phyloP scores from a whole-genome alignment of 306 rosid genomes.

The Trifolium repens region DNA sequence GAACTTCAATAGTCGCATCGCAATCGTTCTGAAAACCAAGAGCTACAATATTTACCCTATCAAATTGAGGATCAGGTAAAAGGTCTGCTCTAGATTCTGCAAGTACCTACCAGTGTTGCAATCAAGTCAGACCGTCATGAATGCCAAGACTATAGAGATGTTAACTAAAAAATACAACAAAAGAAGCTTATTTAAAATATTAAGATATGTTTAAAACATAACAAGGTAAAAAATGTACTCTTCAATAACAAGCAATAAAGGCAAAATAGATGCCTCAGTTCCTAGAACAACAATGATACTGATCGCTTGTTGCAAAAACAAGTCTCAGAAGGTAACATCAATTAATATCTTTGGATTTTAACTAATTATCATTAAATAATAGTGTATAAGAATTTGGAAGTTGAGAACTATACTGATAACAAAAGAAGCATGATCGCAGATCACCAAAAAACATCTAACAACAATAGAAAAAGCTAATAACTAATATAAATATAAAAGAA shows the following conservation, averaged over 20 bases:
- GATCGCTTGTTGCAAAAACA: neutral
- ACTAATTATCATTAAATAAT: conserved; percentile 15
- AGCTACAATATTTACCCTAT: conserved; percentile 68
- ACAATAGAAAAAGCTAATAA: conserved; percentile 4
- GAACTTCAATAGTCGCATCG: conserved; percentile 59
- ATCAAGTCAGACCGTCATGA: conserved; percentile 39
- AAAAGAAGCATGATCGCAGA: neutral
- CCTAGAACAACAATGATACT: neutral
- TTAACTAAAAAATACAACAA: conserved; percentile 18
- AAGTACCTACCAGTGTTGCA: conserved; percentile 61
- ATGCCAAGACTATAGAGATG: conserved; percentile 31
- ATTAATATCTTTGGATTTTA: neutral
- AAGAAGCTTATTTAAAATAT: conserved; percentile 1
- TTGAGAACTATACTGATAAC: conserved; percentile 30
- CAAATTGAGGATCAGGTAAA: conserved; percentile 84
- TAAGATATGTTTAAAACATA: conserved; percentile 12
- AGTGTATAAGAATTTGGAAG: conserved; percentile 1
- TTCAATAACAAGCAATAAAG: conserved; percentile 24
- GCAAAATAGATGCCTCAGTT: conserved; percentile 15
- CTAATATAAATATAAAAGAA: neutral
- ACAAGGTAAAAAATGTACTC: neutral
- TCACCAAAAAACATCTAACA: conserved; percentile 26
- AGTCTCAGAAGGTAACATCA: conserved; percentile 6
- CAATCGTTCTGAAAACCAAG: conserved; percentile 75
- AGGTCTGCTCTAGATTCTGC: conserved; percentile 91